A percentile compares a stretch with the other conserved stretches of the same genome.
phyloP scores from a whole-genome alignment of 177 flowering plant genomes.

The Vitis hybrid region DNA sequence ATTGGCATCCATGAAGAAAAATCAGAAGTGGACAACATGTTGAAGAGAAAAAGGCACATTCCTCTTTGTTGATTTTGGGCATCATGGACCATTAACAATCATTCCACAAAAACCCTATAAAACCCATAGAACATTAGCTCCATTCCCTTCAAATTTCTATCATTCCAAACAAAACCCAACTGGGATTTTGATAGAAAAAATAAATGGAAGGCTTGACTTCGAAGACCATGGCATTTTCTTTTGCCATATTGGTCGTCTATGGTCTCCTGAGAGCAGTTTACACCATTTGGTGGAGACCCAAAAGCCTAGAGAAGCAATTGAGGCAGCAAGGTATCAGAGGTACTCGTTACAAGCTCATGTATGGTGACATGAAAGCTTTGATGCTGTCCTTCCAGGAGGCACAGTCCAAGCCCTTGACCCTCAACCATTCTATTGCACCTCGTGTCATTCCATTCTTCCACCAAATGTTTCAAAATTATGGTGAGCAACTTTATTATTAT shows the following conservation, averaged over 20 bases:
- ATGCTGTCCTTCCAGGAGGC: constrained; percentile 22
- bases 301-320: constrained; percentile 27
- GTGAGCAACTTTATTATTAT: constrained; percentile 17
- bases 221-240: neutral
- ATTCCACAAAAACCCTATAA: no score
- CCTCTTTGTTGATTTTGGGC: no score
- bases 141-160: no score
- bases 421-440: constrained; percentile 36
- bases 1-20: no score
- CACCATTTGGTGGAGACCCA: constrained; percentile 44
- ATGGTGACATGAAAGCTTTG: constrained; percentile 42
- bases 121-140: no score
- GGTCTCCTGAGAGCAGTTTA: constrained; percentile 14
- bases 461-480: constrained; percentile 30
- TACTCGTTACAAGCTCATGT: constrained; percentile 32
- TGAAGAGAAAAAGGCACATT: no score
- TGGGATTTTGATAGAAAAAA: neutral
- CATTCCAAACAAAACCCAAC: no score
- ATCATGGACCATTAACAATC: no score
- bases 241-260: constrained; percentile 8
- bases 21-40: no score
- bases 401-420: constrained; percentile 41
- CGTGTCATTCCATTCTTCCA: constrained; percentile 38
- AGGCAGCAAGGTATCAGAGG: constrained; percentile 42
- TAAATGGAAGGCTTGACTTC: constrained; percentile 2